These are phyloP conservation scores for Ploettnerulaceae sp. DNA, from an alignment of 2,329 filamentous ascomycete genomes.

Conservation along the genomic window DNA sequence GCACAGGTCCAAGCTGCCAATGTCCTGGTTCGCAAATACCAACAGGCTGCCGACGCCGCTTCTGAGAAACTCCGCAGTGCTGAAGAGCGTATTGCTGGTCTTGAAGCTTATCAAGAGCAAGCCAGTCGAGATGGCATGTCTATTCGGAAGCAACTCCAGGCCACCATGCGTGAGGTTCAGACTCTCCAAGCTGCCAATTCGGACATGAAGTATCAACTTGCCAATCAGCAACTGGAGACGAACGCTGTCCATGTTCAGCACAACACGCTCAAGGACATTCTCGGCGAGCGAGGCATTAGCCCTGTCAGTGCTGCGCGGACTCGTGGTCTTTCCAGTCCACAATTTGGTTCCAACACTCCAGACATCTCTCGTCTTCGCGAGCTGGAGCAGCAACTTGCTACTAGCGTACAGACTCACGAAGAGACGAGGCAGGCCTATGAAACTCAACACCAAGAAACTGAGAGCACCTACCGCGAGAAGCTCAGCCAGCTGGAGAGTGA, in stretches of 20 bases:
- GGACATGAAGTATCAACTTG: conserved; percentile 76
- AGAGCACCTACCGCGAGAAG: conserved; percentile 85
- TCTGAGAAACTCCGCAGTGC: conserved; percentile 86
- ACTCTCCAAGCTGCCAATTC: conserved; percentile 73
- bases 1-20: conserved; percentile 76
- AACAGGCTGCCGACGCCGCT: conserved; percentile 79
- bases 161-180: conserved; percentile 77
- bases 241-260: conserved; percentile 91
- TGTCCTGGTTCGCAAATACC: conserved; percentile 77
- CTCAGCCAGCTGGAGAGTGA: conserved; percentile 91
- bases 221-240: conserved; percentile 85
- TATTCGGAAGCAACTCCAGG: conserved; percentile 85
- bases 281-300: conserved; percentile 83
- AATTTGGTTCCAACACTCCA: conserved; percentile 69
- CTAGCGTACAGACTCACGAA: conserved; percentile 73
- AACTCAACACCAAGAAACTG: conserved; percentile 77
- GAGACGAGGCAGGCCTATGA: conserved; percentile 77
- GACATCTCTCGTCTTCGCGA: conserved; percentile 76
- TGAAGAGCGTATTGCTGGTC: conserved; percentile 91
- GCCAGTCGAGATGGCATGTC: conserved; percentile 87
- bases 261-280: conserved; percentile 85
- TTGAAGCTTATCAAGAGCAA: conserved; percentile 97
- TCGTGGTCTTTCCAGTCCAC: conserved; percentile 67
- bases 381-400: conserved; percentile 81
- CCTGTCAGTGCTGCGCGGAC: conserved; percentile 67